phyloP scores from a whole-genome alignment of 2,329 filamentous ascomycete genomes.

The Trichoderma oligosporum region DNA sequence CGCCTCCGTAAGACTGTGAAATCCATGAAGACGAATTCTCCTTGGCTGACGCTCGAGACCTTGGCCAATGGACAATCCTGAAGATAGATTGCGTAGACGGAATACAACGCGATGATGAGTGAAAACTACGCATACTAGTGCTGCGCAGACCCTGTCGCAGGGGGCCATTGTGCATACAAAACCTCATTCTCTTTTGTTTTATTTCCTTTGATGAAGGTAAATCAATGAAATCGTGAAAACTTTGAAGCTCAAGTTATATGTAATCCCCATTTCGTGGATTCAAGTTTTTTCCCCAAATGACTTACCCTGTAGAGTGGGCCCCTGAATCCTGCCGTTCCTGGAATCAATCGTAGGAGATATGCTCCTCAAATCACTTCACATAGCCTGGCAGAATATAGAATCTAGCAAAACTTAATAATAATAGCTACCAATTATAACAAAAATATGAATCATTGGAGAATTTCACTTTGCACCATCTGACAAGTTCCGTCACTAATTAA shows the following conservation, averaged over 20 bases:
- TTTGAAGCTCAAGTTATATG: too few species aligned
- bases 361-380: too few species aligned
- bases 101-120: not conserved
- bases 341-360: too few species aligned
- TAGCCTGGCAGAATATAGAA: too few species aligned
- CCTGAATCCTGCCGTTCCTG: not conserved
- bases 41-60: not conserved
- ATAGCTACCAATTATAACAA: too few species aligned
- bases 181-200: not conserved
- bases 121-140: constrained; percentile 4
- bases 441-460: too few species aligned
- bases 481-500: too few species aligned
- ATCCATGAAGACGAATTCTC: not conserved
- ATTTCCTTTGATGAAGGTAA: not conserved
- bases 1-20: not conserved
- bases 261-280: too few species aligned
- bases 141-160: constrained; percentile 1
- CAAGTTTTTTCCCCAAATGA: not conserved
- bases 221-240: not conserved
- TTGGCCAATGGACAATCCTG: constrained; percentile 1
- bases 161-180: not conserved
- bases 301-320: constrained; percentile 5
- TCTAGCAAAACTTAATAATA: too few species aligned
- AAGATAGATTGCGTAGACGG: not conserved
- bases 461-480: too few species aligned